A percentile compares a stretch with the other conserved stretches of the same genome.
phyloP scores from a whole-genome alignment of 2,329 filamentous ascomycete species.

The Blastomyces percursus region DNA sequence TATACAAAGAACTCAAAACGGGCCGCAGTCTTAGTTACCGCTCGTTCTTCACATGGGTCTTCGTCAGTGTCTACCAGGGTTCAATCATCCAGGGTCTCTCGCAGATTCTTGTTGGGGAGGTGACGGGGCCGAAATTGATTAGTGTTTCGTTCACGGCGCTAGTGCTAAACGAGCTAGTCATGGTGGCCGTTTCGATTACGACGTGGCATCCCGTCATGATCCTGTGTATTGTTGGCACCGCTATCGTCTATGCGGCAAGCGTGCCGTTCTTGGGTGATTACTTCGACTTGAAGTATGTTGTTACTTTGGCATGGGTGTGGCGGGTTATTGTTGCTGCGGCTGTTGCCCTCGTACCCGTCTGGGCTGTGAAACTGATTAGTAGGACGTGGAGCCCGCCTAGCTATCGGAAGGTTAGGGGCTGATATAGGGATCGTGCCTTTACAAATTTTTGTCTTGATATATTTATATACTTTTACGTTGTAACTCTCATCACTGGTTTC shows the following conservation, averaged over 20 bases:
- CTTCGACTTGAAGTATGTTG: conserved; percentile 71
- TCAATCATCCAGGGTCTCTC: conserved; percentile 90
- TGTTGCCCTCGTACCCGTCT: conserved; percentile 75
- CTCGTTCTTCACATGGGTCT: conserved; percentile 94
- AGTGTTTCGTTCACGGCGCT: conserved; percentile 85
- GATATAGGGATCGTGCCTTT: not conserved
- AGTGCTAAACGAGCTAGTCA: conserved; percentile 86
- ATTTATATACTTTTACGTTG: not conserved
- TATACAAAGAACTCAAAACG: conserved; percentile 93
- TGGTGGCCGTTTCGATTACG: conserved; percentile 93
- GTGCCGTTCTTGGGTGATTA: conserved; percentile 83
- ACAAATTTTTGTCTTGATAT: not conserved
- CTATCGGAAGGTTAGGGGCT: conserved; percentile 70
- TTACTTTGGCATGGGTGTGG: conserved; percentile 78
- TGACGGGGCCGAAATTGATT: conserved; percentile 60
- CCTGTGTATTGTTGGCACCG: conserved; percentile 68
- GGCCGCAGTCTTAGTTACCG: conserved; percentile 80
- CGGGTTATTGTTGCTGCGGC: conserved; percentile 68
- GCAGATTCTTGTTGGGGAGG: conserved; percentile 72
- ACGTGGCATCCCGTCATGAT: conserved; percentile 97
- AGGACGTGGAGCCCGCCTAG: conserved; percentile 81
- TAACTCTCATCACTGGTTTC: not conserved
- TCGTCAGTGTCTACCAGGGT: conserved; percentile 91
- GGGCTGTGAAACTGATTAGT: conserved; percentile 72
- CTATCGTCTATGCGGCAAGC: conserved; percentile 65